Conservation (phyloP, 371 early-diverging fungal species). For the Rhizopus stolonifer region DNA sequence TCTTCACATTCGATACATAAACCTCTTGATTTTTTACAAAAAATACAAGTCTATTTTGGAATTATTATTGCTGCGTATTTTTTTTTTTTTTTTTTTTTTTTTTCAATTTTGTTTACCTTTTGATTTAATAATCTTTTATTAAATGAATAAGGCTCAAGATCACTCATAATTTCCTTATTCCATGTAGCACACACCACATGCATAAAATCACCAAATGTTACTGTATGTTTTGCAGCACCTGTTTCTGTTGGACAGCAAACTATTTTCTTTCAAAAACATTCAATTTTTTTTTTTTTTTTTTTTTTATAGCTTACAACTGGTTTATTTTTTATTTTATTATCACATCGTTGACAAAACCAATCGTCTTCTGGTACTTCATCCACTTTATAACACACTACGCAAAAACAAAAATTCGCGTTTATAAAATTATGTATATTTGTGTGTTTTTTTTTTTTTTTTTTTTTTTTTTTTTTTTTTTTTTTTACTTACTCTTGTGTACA, state of each 20-base stretch:
- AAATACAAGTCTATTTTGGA: constrained; percentile 24
- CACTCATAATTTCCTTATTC: constrained; percentile 39
- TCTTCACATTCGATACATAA: constrained; percentile 38
- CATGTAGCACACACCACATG: constrained; percentile 61
- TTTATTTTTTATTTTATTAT: constrained; percentile 33
- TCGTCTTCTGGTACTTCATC: constrained; percentile 48
- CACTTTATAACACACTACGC: constrained; percentile 48
- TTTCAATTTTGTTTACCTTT: constrained; percentile 29
- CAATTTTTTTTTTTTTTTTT: background rate
- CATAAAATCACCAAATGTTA: constrained; percentile 50
- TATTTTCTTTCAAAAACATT: constrained; percentile 30
- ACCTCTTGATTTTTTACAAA: constrained; percentile 34
- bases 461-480: background rate
- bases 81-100: no score
- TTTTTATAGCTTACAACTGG: constrained; percentile 34
- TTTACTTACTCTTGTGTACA: constrained; percentile 48
- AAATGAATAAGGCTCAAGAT: constrained; percentile 42
- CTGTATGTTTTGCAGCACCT: constrained; percentile 57
- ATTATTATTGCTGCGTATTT: background rate
- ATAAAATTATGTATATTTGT: no score
- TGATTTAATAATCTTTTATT: constrained; percentile 20
- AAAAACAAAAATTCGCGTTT: background rate
- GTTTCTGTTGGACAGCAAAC: constrained; percentile 50
- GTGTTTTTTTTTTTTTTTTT: no score
- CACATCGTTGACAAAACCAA: constrained; percentile 60